These are phyloP conservation scores for Pestalotiopsis sp. DNA, from an alignment of 2,329 filamentous ascomycete species.

Conservation along the genomic window DNA sequence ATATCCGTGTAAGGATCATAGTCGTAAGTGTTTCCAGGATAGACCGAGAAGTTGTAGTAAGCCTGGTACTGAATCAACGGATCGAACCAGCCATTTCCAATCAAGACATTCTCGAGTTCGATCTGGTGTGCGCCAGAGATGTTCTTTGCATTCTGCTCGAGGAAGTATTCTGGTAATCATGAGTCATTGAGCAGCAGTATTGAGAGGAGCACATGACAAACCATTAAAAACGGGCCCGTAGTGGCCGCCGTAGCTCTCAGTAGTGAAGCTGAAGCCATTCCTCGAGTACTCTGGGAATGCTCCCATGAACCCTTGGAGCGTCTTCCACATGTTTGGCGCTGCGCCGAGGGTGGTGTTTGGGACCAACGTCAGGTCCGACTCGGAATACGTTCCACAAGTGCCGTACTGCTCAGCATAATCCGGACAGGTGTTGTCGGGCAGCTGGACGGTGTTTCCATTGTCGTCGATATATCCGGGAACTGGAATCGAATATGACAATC, in stretches of 20 bases:
- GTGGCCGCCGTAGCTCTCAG: conserved; percentile 60
- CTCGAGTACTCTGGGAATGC: conserved; percentile 55
- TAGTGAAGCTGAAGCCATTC: conserved; percentile 55
- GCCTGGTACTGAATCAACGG: conserved; percentile 57
- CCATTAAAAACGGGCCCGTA: conserved; percentile 58
- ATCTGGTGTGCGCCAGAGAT: conserved; percentile 48
- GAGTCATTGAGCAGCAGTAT: background rate
- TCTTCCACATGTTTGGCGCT: conserved; percentile 63
- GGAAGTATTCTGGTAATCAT: conserved; percentile 37
- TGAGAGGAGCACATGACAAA: background rate
- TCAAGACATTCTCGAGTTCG: conserved; percentile 50
- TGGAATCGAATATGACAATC: conserved; percentile 51
- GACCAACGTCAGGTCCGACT: conserved; percentile 50
- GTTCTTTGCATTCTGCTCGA: conserved; percentile 45
- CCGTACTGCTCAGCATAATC: conserved; percentile 45
- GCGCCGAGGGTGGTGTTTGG: conserved; percentile 55
- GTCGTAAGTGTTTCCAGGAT: conserved; percentile 59
- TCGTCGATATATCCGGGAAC: conserved; percentile 29
- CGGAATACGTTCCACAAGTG: conserved; percentile 58
- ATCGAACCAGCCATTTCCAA: conserved; percentile 61
- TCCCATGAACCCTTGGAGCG: conserved; percentile 64
- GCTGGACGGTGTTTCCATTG: conserved; percentile 37
- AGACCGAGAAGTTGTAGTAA: conserved; percentile 60
- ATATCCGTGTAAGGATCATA: conserved; percentile 53
- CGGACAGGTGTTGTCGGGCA: conserved; percentile 50